phyloP scores from a whole-genome alignment of 176 grass and related monocot genomes.

The Oryza longistaminata region DNA sequence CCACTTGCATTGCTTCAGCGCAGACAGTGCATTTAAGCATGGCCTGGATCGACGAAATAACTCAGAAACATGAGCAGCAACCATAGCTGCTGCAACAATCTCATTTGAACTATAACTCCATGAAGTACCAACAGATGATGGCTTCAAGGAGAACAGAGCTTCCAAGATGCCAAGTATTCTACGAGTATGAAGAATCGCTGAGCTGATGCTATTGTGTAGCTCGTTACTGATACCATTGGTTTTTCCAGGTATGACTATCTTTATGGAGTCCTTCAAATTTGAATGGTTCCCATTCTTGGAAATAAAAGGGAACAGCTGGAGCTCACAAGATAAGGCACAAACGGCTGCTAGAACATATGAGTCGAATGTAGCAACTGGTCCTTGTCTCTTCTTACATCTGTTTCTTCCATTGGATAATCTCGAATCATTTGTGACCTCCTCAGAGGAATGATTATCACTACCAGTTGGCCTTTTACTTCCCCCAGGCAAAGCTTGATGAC shows the following conservation, averaged over 20 bases:
- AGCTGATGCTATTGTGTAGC: constrained; percentile 70
- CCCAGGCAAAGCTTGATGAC: constrained; percentile 91
- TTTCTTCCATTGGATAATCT: constrained; percentile 68
- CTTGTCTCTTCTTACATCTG: constrained; percentile 78
- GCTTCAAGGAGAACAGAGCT: constrained; percentile 99
- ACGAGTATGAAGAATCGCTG: constrained; percentile 83
- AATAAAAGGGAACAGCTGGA: constrained; percentile 87
- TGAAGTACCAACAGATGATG: constrained; percentile 94
- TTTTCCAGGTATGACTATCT: constrained; percentile 61
- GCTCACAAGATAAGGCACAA: constrained; percentile 92
- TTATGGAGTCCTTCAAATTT: constrained; percentile 59
- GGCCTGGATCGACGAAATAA: constrained; percentile 85
- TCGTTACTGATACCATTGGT: constrained; percentile 63
- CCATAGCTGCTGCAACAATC: constrained; percentile 99
- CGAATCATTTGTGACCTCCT: constrained; percentile 56
- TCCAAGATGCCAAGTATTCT: constrained; percentile 95
- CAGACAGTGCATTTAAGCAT: constrained; percentile 87
- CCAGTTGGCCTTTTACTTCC: constrained; percentile 97
- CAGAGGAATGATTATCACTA: constrained; percentile 62
- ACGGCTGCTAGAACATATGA: constrained; percentile 95
- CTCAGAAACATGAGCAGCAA: constrained; percentile 99
- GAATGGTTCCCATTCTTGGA: constrained; percentile 61
- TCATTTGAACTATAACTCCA: constrained; percentile 99
- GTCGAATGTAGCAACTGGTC: constrained; percentile 96
- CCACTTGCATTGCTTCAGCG: constrained; percentile 82